Conservation (phyloP, 768 basidiomycete genomes). For the Paxillus ammoniavirescens region DNA sequence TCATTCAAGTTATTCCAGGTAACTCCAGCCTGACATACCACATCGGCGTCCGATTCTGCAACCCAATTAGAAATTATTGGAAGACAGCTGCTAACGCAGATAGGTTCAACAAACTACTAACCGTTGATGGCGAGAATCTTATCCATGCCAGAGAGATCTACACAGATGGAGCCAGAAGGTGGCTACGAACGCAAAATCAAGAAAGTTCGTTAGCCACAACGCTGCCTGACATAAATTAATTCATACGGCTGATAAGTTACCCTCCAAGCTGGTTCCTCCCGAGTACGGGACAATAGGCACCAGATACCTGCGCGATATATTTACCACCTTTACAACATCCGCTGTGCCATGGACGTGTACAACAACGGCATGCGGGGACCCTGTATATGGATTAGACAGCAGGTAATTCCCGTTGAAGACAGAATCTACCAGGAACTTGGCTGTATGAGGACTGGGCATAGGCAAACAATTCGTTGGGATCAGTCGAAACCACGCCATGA, state of each 20-base stretch:
- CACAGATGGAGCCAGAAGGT: conserved; percentile 50
- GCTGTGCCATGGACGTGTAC: conserved; percentile 64
- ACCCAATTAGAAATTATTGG: neutral
- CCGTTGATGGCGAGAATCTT: conserved; percentile 53
- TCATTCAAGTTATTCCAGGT: conserved; percentile 77
- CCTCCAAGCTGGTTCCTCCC: conserved; percentile 83
- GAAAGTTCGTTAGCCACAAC: neutral
- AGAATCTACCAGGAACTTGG: conserved; percentile 49
- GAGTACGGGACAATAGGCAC: conserved; percentile 78
- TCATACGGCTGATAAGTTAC: conserved; percentile 70
- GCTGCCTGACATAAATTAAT: neutral
- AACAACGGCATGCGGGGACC: conserved; percentile 30
- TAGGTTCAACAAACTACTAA: conserved; percentile 26
- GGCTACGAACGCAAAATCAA: conserved; percentile 1
- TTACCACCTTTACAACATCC: conserved; percentile 76
- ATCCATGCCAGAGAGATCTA: conserved; percentile 61
- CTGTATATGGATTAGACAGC: neutral
- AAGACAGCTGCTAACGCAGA: conserved; percentile 3
- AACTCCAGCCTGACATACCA: conserved; percentile 69
- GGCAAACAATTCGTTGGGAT: conserved; percentile 46
- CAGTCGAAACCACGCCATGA: conserved; percentile 44
- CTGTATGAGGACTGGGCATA: conserved; percentile 66
- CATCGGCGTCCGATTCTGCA: conserved; percentile 63
- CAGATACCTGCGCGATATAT: conserved; percentile 62
- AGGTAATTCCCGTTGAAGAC: conserved; percentile 27